These are phyloP conservation scores for Akanthomyces uredinophilus DNA, from an alignment of 2,329 filamentous ascomycete genomes.

Conservation along the genomic window DNA sequence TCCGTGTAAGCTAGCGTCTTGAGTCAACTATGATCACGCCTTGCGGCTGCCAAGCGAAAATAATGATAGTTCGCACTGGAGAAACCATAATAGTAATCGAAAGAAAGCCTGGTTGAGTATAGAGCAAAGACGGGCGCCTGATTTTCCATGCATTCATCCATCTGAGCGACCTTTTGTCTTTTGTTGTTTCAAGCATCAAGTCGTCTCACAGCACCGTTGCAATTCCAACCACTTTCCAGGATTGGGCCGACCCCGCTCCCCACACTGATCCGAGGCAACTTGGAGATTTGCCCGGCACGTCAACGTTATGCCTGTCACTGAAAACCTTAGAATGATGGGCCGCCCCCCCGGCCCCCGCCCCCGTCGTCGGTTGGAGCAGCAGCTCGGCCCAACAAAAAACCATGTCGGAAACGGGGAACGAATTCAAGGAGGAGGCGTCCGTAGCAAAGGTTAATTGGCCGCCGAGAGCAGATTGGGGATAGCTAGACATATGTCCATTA, in stretches of 20 bases:
- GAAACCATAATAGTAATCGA: too few relatives aligned
- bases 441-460: neutral
- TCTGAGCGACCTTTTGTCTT: too few relatives aligned
- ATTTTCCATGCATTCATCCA: too few relatives aligned
- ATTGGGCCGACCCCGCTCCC: neutral
- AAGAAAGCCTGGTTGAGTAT: too few relatives aligned
- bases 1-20: too few relatives aligned
- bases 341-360: neutral
- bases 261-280: neutral
- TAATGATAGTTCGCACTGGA: too few relatives aligned
- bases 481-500: neutral
- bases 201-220: too few relatives aligned
- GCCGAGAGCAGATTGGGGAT: neutral
- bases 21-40: too few relatives aligned
- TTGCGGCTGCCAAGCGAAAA: too few relatives aligned
- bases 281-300: neutral
- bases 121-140: too few relatives aligned
- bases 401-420: neutral
- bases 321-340: neutral
- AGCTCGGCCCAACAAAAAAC: neutral
- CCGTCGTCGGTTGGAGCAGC: neutral
- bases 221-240: neutral
- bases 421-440: neutral
- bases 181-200: too few relatives aligned
- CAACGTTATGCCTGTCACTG: neutral